These are phyloP conservation scores for Diaporthe ilicicola DNA, from an alignment of 2,329 filamentous ascomycete species.

Conservation along the genomic window DNA sequence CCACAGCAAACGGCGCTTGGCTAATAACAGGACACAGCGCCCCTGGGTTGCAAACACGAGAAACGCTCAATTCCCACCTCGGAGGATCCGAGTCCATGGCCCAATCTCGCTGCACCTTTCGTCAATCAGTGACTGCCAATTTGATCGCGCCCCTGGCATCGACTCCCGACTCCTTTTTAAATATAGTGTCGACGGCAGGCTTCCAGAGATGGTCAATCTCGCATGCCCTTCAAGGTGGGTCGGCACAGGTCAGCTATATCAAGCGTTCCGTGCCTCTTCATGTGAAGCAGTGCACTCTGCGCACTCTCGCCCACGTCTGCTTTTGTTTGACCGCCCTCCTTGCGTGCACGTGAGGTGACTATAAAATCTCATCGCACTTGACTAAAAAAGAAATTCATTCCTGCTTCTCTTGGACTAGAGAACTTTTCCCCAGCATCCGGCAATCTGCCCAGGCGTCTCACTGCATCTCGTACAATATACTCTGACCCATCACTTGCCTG, in stretches of 20 bases:
- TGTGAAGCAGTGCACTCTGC: background rate
- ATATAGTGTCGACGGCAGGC: background rate
- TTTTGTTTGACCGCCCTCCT: background rate
- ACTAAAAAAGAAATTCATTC: background rate
- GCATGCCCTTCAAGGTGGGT: background rate
- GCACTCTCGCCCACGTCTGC: background rate
- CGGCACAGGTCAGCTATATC: constrained; percentile 2
- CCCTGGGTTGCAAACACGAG: constrained; percentile 13
- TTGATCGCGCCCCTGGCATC: constrained; percentile 9
- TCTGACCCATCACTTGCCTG: background rate
- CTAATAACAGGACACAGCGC: background rate
- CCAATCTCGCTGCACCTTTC: constrained; percentile 21
- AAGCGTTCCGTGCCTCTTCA: background rate
- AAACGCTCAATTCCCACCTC: constrained; percentile 5
- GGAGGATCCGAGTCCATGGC: constrained; percentile 15
- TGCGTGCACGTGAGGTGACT: background rate
- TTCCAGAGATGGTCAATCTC: constrained; percentile 14
- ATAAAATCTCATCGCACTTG: background rate
- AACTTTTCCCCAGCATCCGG: background rate
- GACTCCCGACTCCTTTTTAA: constrained; percentile 23
- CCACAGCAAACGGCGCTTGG: background rate
- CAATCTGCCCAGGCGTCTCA: background rate
- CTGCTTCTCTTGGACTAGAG: background rate
- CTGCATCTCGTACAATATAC: background rate
- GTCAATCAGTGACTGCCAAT: constrained; percentile 15